A percentile compares a stretch with the other conserved stretches of the same genome.
Evolutionary conservation across 768 basidiomycete species (phyloP).

Genomic region (Lactifluus volemus): DNA sequence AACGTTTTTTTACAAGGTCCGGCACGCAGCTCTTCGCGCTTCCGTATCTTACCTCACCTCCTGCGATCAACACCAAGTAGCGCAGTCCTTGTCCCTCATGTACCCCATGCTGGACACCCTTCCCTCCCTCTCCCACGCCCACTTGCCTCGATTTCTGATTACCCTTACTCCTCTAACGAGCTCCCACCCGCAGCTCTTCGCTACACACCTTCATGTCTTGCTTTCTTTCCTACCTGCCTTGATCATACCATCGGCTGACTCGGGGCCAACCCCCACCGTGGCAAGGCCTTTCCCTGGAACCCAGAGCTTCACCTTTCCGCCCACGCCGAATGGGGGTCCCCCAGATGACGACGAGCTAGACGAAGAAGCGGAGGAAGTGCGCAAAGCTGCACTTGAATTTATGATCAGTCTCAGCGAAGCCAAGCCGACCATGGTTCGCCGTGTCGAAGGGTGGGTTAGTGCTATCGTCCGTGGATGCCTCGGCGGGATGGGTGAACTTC

Average conservation of each 20-base stretch:
- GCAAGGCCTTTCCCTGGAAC: conserved; percentile 35
- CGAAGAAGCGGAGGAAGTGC: conserved; percentile 61
- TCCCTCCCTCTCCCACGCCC: conserved; percentile 42
- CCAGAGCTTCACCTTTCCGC: conserved; percentile 31
- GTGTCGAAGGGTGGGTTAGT: conserved; percentile 61
- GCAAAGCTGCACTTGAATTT: conserved; percentile 71
- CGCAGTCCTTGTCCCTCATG: conserved; percentile 51
- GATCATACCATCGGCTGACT: conserved; percentile 54
- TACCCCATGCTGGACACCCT: conserved; percentile 71
- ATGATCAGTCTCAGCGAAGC: conserved; percentile 78
- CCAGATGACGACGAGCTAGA: conserved; percentile 38
- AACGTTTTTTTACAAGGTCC: conserved; percentile 39
- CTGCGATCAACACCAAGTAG: conserved; percentile 51
- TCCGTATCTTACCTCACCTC: conserved; percentile 60
- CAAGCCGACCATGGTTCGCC: conserved; percentile 56
- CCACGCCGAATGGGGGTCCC: conserved; percentile 27
- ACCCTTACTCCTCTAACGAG: conserved; percentile 64
- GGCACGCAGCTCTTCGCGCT: conserved; percentile 62
- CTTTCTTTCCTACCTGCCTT: conserved; percentile 63
- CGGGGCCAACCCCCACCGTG: conserved; percentile 45
- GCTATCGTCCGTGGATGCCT: conserved; percentile 66
- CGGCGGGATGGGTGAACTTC: conserved; percentile 75
- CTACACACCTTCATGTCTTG: conserved; percentile 58
- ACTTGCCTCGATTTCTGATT: conserved; percentile 57
- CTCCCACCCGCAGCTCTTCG: conserved; percentile 62